phyloP scores from a whole-genome alignment of 148 eudicot genomes.

The Gaultheria prostrata region DNA sequence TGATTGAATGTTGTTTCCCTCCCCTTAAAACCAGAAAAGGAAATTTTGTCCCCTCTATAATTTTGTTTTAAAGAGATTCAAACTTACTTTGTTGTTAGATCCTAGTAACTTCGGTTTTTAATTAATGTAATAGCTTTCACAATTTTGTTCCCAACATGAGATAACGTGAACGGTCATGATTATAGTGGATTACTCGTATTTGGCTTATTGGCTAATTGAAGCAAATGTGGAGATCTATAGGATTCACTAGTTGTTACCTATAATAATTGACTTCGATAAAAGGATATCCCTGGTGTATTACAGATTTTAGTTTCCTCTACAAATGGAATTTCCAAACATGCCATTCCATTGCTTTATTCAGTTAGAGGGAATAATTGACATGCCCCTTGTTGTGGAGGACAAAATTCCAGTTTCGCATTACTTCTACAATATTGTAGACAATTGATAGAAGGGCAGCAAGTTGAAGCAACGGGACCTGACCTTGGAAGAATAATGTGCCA shows the following conservation, averaged over 20 bases:
- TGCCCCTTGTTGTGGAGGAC: background rate
- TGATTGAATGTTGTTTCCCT: background rate
- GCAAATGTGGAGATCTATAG: background rate
- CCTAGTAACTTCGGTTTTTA: background rate
- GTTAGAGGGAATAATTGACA: background rate
- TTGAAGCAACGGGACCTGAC: background rate
- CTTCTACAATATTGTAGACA: background rate
- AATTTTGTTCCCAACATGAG: background rate
- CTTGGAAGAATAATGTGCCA: background rate
- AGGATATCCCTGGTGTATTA: background rate
- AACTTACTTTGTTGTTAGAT: background rate
- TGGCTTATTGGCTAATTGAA: background rate
- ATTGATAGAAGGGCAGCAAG: background rate
- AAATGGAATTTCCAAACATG: background rate
- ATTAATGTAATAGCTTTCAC: background rate
- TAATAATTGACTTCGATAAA: background rate
- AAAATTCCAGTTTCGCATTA: background rate
- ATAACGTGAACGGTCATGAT: background rate
- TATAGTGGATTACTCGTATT: background rate
- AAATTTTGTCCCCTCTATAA: background rate
- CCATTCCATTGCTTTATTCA: background rate
- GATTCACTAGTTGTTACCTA: background rate
- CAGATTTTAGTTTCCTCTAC: background rate
- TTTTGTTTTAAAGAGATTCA: background rate
- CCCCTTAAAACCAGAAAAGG: background rate